phyloP scores from a whole-genome alignment of 148 eudicot genomes.

The Beta vulgaris region DNA sequence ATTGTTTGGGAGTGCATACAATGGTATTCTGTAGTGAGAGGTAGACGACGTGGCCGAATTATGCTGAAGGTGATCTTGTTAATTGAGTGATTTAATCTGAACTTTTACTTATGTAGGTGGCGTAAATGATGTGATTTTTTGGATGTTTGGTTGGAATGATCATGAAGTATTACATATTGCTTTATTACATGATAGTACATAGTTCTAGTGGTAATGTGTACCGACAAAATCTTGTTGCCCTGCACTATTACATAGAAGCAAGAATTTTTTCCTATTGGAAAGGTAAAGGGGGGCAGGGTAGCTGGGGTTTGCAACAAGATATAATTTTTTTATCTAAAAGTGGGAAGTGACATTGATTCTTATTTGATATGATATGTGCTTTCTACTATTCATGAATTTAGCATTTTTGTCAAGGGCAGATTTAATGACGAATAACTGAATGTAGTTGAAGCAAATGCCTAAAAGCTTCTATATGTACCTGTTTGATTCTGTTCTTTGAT shows the following conservation, averaged over 20 bases:
- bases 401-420: background rate
- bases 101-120: background rate
- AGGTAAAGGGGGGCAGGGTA: background rate
- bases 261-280: background rate
- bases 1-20: too few relatives aligned
- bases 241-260: background rate
- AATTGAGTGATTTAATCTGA: background rate
- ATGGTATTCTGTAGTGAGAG: background rate
- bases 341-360: background rate
- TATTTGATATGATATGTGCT: background rate
- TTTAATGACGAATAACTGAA: background rate
- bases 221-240: too few relatives aligned
- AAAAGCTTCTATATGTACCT: background rate
- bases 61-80: background rate
- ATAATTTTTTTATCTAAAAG: too few relatives aligned
- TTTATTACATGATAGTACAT: too few relatives aligned
- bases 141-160: background rate
- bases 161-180: background rate
- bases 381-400: background rate
- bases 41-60: background rate
- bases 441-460: background rate
- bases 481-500: background rate
- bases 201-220: too few relatives aligned
- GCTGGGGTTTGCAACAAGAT: background rate
- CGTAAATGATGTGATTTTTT: background rate